Percentiles rank a stretch among this genome's conserved stretches.
Conservation (phyloP, 2,329 filamentous ascomycete genomes). For the Colletotrichum sp. region DNA sequence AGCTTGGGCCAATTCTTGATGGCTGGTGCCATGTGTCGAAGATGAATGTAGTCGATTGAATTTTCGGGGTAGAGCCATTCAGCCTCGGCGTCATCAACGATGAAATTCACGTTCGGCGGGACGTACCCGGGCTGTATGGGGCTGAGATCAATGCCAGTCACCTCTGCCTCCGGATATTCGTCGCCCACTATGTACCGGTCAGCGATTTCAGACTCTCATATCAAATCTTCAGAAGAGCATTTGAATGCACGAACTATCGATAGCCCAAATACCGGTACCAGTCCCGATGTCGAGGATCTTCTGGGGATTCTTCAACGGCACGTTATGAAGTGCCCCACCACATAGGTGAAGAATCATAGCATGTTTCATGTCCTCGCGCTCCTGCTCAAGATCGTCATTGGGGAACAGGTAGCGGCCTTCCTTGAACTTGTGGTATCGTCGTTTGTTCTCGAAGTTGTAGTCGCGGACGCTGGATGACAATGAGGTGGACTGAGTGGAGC, state of each 20-base stretch:
- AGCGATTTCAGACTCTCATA: not conserved
- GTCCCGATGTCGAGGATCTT: not conserved
- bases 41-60: constrained; percentile 50
- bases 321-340: not conserved
- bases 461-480: constrained; percentile 39
- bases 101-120: constrained; percentile 53
- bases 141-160: constrained; percentile 7
- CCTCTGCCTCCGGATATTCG: not conserved
- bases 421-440: constrained; percentile 46
- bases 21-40: not conserved
- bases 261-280: constrained; percentile 60
- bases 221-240: not conserved
- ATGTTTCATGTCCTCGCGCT: constrained; percentile 40
- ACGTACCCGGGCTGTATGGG: constrained; percentile 30
- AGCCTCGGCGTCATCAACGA: constrained; percentile 45
- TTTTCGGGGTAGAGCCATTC: constrained; percentile 39
- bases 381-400: constrained; percentile 50
- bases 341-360: constrained; percentile 27
- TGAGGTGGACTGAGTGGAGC: not conserved
- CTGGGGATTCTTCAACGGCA: not conserved
- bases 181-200: constrained; percentile 27
- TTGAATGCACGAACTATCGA: constrained; percentile 43
- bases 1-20: not conserved
- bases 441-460: constrained; percentile 45
- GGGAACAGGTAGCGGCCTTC: constrained; percentile 42